These are phyloP conservation scores for Fusarium napiforme DNA, from an alignment of 2,329 filamentous ascomycete species.

Conservation along the genomic window DNA sequence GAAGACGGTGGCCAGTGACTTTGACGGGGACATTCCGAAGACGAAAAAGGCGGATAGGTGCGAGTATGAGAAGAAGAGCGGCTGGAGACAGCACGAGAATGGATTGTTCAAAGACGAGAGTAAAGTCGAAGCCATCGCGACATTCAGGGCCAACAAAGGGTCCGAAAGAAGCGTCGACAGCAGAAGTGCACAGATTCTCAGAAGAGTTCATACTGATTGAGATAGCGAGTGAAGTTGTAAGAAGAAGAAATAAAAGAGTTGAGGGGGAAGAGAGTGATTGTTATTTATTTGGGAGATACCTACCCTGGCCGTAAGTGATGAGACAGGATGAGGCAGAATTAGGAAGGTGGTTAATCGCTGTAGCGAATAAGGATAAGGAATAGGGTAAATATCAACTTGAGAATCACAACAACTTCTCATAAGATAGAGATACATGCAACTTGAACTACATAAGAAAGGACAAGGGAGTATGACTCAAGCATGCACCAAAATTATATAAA, in stretches of 20 bases:
- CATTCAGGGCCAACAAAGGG: conserved; percentile 44
- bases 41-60: conserved; percentile 46
- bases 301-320: not conserved
- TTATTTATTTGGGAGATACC: conserved; percentile 2
- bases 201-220: conserved; percentile 41
- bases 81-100: conserved; percentile 49
- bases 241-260: not conserved
- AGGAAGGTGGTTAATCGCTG: conserved; percentile 34
- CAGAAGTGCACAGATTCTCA: conserved; percentile 26
- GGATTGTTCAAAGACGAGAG: conserved; percentile 58
- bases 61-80: conserved; percentile 46
- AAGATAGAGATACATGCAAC: not conserved
- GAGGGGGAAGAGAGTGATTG: not conserved
- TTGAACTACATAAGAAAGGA: not conserved
- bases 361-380: not conserved
- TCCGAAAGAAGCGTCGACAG: conserved; percentile 43
- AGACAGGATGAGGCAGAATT: not conserved
- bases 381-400: not conserved
- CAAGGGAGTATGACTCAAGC: conserved; percentile 10
- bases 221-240: not conserved
- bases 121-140: conserved; percentile 61
- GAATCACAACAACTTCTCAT: not conserved
- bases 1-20: conserved; percentile 42
- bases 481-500: conserved; percentile 2
- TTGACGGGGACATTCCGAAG: conserved; percentile 42